Evolutionary conservation across 2,329 filamentous ascomycete species (phyloP), one percentile per base, ranked within the genome.

Genomic region (Phaeosphaeriaceae sp.): DNA sequence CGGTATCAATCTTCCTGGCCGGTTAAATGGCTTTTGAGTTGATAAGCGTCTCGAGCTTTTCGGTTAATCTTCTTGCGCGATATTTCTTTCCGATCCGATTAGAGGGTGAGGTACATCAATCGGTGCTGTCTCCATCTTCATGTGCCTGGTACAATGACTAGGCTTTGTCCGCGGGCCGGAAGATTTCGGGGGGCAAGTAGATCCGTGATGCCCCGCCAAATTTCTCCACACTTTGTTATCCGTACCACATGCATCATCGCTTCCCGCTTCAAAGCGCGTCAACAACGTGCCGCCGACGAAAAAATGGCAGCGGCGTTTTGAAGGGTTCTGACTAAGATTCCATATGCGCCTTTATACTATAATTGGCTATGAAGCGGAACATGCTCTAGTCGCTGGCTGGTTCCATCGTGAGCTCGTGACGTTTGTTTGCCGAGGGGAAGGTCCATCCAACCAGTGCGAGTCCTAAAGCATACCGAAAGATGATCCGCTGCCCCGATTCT

Each of bases 401-500:
- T 46, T 6, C 35, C 52, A 51, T 54, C 59, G 60, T 68, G 68
- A 66, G 68, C 59, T 56, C 49, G 55, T 64, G 60, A 65, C 50
- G 46, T 39, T 48, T 50, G 57, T 50, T 55, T 68, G 67, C 70
- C 70, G 69, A 71, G 70, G 70, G 44, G 58, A 52, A 47, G 49
- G 45, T 50, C 35, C 48, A 56, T 61, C 62, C 63, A 66, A 61
- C 65, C 61, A 60, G 52, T 56, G 43, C 48, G 43, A 43, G 47
- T 60, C 38, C 50, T 60, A 68, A 26, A 66, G 60, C 60, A 60
- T 61, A 64, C 63, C 69, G 65, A 67, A 61, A 50, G 51, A 50
- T 63, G 58, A 60, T 69, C 68, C 68, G 68, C 64, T 58, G 64
- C 67, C 57, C 69, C 70, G 70, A 68, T 55, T 68, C 63, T 73